phyloP scores from a whole-genome alignment of 148 eudicot genomes.

The Nepenthes mirabilis region DNA sequence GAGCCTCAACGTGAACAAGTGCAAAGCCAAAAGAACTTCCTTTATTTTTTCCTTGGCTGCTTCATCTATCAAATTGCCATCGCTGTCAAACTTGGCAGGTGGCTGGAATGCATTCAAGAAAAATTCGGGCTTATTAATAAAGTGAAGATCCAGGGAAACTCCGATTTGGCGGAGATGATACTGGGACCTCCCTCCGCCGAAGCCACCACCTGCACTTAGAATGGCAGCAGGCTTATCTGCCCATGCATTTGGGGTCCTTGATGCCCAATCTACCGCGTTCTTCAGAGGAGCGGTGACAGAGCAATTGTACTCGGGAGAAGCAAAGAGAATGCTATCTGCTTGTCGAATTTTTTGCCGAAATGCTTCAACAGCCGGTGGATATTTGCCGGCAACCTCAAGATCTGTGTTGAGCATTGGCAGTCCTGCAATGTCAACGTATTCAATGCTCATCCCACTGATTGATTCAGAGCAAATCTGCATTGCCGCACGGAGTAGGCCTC shows the following conservation, averaged over 20 bases:
- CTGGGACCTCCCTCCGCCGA: slow-evolving; percentile 51
- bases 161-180: slow-evolving; percentile 82
- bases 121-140: slow-evolving; percentile 88
- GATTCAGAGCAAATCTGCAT: slow-evolving; percentile 40
- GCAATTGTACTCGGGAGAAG: slow-evolving; percentile 90
- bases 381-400: slow-evolving; percentile 58
- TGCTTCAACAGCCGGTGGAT: slow-evolving; percentile 52
- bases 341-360: slow-evolving; percentile 65
- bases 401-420: slow-evolving; percentile 79
- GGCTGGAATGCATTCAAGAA: slow-evolving; percentile 31
- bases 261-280: slow-evolving; percentile 88
- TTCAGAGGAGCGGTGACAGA: slow-evolving; percentile 60
- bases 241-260: slow-evolving; percentile 76
- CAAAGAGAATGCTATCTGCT: slow-evolving; percentile 62
- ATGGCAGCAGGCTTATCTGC: slow-evolving; percentile 70
- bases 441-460: slow-evolving; percentile 34
- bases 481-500: slow-evolving; percentile 72
- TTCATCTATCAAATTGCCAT: slow-evolving; percentile 65
- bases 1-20: slow-evolving; percentile 45
- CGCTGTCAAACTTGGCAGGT: slow-evolving; percentile 51
- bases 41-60: slow-evolving; percentile 31
- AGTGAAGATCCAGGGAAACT: slow-evolving; percentile 66
- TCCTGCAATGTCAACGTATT: slow-evolving; percentile 61
- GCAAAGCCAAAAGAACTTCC: slow-evolving; percentile 39
- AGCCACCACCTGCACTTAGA: slow-evolving; percentile 43